Evolutionary conservation across 1,284 basidiomycete genomes (phyloP), one percentile per base, ranked within the genome.

Genomic region (Cryptococcus depauperatus): DNA sequence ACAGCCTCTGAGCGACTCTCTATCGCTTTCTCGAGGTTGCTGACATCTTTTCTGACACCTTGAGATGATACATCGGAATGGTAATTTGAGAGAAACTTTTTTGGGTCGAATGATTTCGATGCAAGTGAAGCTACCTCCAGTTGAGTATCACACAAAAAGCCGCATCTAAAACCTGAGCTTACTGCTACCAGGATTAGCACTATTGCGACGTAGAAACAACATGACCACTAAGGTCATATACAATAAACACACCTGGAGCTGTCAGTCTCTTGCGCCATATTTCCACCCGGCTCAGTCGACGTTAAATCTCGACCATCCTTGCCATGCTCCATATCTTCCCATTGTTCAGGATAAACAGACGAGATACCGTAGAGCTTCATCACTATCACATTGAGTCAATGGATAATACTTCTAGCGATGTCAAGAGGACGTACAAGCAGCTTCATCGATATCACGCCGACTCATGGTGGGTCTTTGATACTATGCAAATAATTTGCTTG

Each of bases 21-120:
- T 51, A 95, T 82, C 14, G 85, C 83, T 18, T 79, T 71, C 49
- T 81, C 79, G 5, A 92, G 75, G 50, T 82, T 78, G 0, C 75
- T 65, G 28, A 89, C 84, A 1, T 89, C 91, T 9, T 75, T 73
- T 6, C 81, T 77, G 28, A 96, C 78, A 61, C 97, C 91, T 68
- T 91, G 84, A 60, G 91, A 97, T 0, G 89, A 90, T 9, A 93
- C 95, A 62, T 96, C 89, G 2, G 95, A 95, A 62, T 99, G 91
- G 13, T 93, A 82, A 3, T 81, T 81, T 6, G 88, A 86, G 23
- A 99, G 77, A 67, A 96, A 99, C 0, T 80, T 77, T 64, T 96
- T 97, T 13, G 95, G 87, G 63, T 97, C 89, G 72, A 99, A 99
- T 1, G 86, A 80, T 70, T 98, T 99, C 40, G 89, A 93, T 2